Conservation (phyloP, 257 asterid species). For the Solanum pinnatisectum region DNA sequence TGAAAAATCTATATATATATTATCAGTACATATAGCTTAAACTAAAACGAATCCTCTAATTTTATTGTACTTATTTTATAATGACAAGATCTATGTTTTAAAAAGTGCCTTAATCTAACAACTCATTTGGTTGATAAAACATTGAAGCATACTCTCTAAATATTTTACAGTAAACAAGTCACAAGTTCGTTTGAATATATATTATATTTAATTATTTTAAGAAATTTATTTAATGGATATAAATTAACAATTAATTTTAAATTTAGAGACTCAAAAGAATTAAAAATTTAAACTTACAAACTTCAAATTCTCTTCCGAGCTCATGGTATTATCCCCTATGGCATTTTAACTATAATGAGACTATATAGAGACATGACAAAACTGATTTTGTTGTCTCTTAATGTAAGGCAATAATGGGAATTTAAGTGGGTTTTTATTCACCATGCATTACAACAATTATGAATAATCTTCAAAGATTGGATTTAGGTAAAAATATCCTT, state of each 20-base stretch:
- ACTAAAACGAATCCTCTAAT: background rate
- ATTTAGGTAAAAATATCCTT: background rate
- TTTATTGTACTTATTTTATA: background rate
- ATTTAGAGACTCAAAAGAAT: rapidly evolving
- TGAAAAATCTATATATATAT: background rate
- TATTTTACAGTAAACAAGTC: background rate
- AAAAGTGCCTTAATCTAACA: background rate
- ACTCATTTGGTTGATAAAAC: background rate
- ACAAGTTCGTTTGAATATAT: background rate
- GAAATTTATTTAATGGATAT: background rate
- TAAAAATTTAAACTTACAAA: background rate
- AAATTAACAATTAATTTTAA: background rate
- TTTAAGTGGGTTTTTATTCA: background rate
- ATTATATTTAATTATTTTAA: background rate
- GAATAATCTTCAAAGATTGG: background rate
- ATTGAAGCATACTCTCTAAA: background rate
- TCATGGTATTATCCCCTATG: background rate
- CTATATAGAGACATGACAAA: background rate
- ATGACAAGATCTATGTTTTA: background rate
- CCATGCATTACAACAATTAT: background rate
- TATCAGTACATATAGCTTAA: background rate
- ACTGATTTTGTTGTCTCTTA: background rate
- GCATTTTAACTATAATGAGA: background rate
- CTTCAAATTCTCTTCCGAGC: background rate
- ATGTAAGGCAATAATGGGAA: background rate